phyloP scores from a whole-genome alignment of 108 stramenopile species.

The Fragilaria radians region DNA sequence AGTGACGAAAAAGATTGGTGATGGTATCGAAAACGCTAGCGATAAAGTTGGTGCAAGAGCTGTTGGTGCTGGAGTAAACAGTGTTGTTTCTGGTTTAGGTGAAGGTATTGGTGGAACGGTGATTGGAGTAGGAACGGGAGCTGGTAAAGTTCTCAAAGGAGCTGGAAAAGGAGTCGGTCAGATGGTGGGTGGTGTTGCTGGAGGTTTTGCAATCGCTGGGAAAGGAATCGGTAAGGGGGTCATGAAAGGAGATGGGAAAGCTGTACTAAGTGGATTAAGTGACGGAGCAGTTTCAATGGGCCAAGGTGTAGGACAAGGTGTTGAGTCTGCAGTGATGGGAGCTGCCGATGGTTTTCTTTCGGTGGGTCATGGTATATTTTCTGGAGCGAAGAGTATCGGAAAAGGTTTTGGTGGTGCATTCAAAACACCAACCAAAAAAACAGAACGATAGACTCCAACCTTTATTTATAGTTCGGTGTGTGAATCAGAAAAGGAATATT shows the following conservation, averaged over 20 bases:
- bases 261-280: constrained; percentile 50
- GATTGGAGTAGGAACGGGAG: constrained; percentile 77
- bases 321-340: constrained; percentile 66
- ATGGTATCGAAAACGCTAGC: constrained; percentile 63
- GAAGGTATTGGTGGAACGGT: constrained; percentile 72
- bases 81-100: constrained; percentile 79
- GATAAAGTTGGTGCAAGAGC: constrained; percentile 64
- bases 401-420: constrained; percentile 69
- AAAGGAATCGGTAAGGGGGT: constrained; percentile 79
- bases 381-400: constrained; percentile 64
- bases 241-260: constrained; percentile 63
- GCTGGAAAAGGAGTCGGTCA: constrained; percentile 84
- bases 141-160: constrained; percentile 67
- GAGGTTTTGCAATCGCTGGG: constrained; percentile 60
- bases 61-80: constrained; percentile 79
- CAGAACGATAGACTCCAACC: constrained; percentile 8
- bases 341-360: constrained; percentile 72
- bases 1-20: constrained; percentile 50
- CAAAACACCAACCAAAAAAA: neutral
- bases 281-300: constrained; percentile 65
- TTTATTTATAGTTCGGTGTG: too few relatives aligned
- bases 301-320: constrained; percentile 68
- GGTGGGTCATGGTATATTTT: constrained; percentile 68
- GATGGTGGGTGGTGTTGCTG: constrained; percentile 70
- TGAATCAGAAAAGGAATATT: too few relatives aligned